Percentiles rank a stretch among this genome's conserved stretches.
These are phyloP conservation scores for Phellopilus nigrolimitatus DNA, from an alignment of 1,284 basidiomycete genomes.

Conservation along the genomic window DNA sequence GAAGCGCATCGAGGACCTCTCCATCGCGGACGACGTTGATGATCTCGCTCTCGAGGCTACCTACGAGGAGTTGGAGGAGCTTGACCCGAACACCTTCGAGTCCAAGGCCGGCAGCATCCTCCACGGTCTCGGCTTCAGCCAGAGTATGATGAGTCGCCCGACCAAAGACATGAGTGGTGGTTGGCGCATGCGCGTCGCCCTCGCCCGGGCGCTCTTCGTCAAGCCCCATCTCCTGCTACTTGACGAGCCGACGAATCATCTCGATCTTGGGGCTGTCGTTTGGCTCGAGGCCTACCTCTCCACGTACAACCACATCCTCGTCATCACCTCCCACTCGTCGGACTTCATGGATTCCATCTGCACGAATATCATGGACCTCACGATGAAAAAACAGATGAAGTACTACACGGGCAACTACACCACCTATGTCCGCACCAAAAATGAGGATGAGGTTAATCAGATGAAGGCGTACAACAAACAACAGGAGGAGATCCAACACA, in stretches of 20 bases:
- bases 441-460: constrained; percentile 66
- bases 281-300: constrained; percentile 68
- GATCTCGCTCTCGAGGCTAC: constrained; percentile 81
- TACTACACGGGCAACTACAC: constrained; percentile 68
- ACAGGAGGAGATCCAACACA: constrained; percentile 65
- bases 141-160: constrained; percentile 91
- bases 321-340: constrained; percentile 56
- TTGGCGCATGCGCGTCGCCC: constrained; percentile 98
- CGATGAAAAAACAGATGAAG: constrained; percentile 41
- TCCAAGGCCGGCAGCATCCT: constrained; percentile 94
- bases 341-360: constrained; percentile 67
- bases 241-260: constrained; percentile 38
- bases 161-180: constrained; percentile 99
- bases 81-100: constrained; percentile 95
- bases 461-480: constrained; percentile 70
- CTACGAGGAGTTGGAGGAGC: constrained; percentile 96
- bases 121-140: constrained; percentile 92
- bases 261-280: constrained; percentile 65
- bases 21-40: constrained; percentile 84
- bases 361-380: constrained; percentile 66
- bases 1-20: constrained; percentile 92
- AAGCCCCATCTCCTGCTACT: constrained; percentile 89
- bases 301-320: constrained; percentile 64
- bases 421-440: constrained; percentile 61
- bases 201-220: constrained; percentile 93